Percentiles rank a stretch among this genome's conserved stretches.
These are phyloP conservation scores for Gentiana macrophylla DNA, from an alignment of 257 asterid species.

Conservation along the genomic window DNA sequence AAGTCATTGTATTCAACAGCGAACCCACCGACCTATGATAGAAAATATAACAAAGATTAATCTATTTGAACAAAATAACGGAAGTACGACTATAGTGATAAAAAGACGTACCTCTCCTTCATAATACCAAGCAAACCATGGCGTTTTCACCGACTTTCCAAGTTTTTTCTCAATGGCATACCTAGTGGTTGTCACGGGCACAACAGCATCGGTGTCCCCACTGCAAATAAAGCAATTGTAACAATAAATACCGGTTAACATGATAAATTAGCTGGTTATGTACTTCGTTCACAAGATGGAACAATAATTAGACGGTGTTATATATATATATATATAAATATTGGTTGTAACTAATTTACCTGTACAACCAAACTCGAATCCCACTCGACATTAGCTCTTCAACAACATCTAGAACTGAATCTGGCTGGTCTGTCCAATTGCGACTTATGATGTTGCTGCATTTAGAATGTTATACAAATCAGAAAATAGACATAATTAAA, in stretches of 20 bases:
- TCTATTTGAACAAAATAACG: too few species aligned
- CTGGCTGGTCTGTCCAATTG: constrained; percentile 29
- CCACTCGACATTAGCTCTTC: constrained; percentile 39
- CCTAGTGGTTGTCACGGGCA: constrained; percentile 2
- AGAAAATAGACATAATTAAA: background rate
- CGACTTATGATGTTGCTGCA: background rate
- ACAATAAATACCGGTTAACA: background rate
- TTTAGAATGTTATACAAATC: background rate
- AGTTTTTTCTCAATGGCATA: constrained; percentile 32
- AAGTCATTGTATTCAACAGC: too few species aligned
- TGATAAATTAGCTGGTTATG: background rate
- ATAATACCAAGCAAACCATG: constrained; percentile 46
- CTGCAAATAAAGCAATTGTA: constrained; percentile 19
- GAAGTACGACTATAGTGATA: too few species aligned
- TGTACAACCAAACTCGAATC: constrained; percentile 44
- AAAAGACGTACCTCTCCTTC: constrained; percentile 36
- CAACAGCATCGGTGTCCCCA: constrained; percentile 15
- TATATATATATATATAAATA: background rate
- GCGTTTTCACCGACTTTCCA: constrained; percentile 25
- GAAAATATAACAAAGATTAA: too few species aligned
- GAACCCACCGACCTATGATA: too few species aligned
- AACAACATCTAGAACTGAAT: constrained; percentile 30
- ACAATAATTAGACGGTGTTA: background rate
- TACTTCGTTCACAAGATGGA: background rate
- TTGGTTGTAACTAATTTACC: constrained; percentile 11